These are phyloP conservation scores for Mallotus repandus DNA, from an alignment of 441 rosid species.

Conservation along the genomic window DNA sequence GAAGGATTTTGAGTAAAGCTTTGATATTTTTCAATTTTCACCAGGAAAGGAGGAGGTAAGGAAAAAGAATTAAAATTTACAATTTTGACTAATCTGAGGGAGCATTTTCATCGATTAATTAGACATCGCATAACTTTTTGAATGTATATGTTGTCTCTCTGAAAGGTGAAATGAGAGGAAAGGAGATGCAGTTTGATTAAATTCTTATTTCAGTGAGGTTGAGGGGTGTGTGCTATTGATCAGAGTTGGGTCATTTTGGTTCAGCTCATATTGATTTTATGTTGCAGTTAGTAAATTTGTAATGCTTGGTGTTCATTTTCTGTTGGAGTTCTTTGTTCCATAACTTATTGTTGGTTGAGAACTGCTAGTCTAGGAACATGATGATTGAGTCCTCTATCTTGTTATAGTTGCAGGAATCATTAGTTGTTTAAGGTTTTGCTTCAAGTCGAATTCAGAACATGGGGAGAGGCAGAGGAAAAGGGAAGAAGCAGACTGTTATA, in stretches of 20 bases:
- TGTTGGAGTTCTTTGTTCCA: neutral
- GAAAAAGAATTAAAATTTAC: neutral
- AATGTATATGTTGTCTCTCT: neutral
- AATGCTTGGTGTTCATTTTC: neutral
- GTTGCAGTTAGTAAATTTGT: neutral
- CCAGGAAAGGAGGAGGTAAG: neutral
- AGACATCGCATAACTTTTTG: neutral
- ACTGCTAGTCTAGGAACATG: neutral
- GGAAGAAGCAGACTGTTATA: constrained; percentile 53
- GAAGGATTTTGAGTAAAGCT: constrained; percentile 9
- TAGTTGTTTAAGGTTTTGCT: constrained; percentile 5
- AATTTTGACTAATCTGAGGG: neutral
- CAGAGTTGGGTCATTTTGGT: neutral
- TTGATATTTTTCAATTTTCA: neutral
- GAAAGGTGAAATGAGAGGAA: neutral
- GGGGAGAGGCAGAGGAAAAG: constrained; percentile 76
- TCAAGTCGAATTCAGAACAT: constrained; percentile 25
- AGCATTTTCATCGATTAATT: neutral
- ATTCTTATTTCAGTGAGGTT: neutral
- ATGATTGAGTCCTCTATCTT: neutral
- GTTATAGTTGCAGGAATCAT: neutral
- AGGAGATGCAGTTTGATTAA: neutral
- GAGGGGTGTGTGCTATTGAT: neutral
- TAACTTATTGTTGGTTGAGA: neutral
- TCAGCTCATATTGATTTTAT: neutral